These are phyloP conservation scores for Diaporthe vexans DNA, from an alignment of 2,329 filamentous ascomycete genomes.

Conservation along the genomic window DNA sequence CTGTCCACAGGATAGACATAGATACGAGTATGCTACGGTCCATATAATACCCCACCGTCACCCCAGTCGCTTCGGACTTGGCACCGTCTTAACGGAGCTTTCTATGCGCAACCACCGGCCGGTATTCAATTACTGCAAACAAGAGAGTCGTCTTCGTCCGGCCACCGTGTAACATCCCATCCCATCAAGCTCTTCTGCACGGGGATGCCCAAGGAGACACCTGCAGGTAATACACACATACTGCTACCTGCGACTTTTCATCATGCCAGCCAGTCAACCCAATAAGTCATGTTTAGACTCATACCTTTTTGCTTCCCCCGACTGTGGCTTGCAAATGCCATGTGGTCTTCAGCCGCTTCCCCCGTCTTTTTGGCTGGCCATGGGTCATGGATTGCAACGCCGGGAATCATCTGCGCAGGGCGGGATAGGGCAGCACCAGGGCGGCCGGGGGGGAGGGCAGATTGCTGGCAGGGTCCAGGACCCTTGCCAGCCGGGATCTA, in stretches of 20 bases:
- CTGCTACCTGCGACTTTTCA: background rate
- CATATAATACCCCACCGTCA: constrained; percentile 1
- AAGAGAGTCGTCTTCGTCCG: background rate
- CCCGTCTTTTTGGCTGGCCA: constrained; percentile 1
- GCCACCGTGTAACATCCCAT: constrained; percentile 16
- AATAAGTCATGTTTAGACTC: background rate
- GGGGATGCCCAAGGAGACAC: background rate
- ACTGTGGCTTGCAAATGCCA: background rate
- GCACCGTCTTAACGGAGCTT: constrained; percentile 16
- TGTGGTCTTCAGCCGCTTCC: constrained; percentile 25
- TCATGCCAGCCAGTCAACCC: background rate
- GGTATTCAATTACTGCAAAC: constrained; percentile 27
- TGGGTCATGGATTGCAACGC: constrained; percentile 11
- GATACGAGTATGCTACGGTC: constrained; percentile 12
- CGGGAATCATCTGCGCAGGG: constrained; percentile 18
- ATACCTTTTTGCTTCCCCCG: background rate
- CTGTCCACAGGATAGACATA: background rate
- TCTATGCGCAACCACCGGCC: background rate
- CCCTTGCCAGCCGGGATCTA: constrained; percentile 36
- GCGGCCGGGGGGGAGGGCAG: background rate
- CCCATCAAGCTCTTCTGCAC: background rate
- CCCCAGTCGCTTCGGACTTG: constrained; percentile 1
- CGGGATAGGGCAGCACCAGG: background rate
- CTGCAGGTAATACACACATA: background rate
- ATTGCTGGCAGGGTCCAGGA: constrained; percentile 27